Base-by-base conservation (phyloP, 805 yeast genomes). In the Wickerhamomyces queroliae region DNA sequence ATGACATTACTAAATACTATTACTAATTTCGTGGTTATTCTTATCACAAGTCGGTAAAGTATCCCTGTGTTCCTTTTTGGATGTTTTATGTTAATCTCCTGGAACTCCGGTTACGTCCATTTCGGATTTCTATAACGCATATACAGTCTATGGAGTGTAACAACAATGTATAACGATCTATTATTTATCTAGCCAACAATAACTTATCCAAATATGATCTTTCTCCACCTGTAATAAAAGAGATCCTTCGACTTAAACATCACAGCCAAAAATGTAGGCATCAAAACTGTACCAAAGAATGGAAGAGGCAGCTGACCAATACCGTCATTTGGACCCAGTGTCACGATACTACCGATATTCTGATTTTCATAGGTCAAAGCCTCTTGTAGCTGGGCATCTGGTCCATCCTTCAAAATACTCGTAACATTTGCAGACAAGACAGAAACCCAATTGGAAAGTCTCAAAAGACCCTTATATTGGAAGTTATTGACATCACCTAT, bases 401-500 rank as follows among this genome's bases (percentile, higher is more conserved):
- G 12, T 11, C 33, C 33, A 24, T 35, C 19, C 15, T 22, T 33
- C 7, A 48, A 15, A 11, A 38, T 16, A 11, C 13, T 7, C 7
- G 23, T 17, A 15, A 58, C 37, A 35, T 61, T 60, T n/a, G 44
- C 16, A 2, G 40, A 33, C 4, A 56, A 4, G 2, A 46, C 45
- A 3, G 26, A 17, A 7, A 46, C 15, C 54, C 55, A 48, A 11
- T 41, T 37, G 2, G 40, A 38, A 23, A 37, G 33, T 10, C 33
- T 39, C 3, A 33, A 5, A 0, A 61, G 17, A 10, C 62, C 53
- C 29, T 58, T 60, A 33, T 43, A 45, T 3, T 42, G 40, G 40
- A 45, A 50, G 40, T 51, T 48, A 13, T 46, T 39, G n/a, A 55
- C 55, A 44, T 63, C 67, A 12, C 67, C 68, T 36, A 62, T 49